Conservation (phyloP, 371 early-diverging fungal genomes). For the Rhizopus stolonifer region DNA sequence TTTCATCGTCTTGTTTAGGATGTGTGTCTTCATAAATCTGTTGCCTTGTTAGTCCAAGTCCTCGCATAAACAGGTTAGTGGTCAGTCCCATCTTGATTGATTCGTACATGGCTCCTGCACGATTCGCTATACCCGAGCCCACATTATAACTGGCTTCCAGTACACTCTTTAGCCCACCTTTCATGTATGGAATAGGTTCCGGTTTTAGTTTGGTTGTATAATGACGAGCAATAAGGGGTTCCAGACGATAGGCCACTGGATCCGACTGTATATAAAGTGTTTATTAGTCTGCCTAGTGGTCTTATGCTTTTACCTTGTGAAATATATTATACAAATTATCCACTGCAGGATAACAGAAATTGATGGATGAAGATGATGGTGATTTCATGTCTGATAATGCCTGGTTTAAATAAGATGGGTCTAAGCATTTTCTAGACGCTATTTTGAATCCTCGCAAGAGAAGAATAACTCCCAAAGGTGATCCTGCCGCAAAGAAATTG, state of each 20-base stretch:
- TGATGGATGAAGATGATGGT: conserved; percentile 23
- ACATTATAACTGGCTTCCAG: conserved; percentile 57
- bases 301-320: conserved; percentile 52
- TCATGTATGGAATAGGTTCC: conserved; percentile 59
- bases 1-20: conserved; percentile 17
- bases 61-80: conserved; percentile 54
- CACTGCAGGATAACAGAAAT: conserved; percentile 57
- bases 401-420: conserved; percentile 2
- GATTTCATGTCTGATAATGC: conserved; percentile 31
- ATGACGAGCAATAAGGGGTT: conserved; percentile 52
- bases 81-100: conserved; percentile 61
- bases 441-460: conserved; percentile 67
- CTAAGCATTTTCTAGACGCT: conserved; percentile 46
- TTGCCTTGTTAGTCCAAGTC: conserved; percentile 46
- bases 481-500: conserved; percentile 72
- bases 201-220: conserved; percentile 51
- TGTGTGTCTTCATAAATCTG: conserved; percentile 45
- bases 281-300: too few species aligned
- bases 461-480: conserved; percentile 76
- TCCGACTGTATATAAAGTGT: conserved; percentile 39
- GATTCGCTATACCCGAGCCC: conserved; percentile 65
- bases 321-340: conserved; percentile 79
- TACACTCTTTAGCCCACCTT: conserved; percentile 66
- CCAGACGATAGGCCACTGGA: conserved; percentile 58
- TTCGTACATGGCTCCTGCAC: conserved; percentile 71